phyloP scores from a whole-genome alignment of 108 stramenopile genomes.

The Fragilariopsis cylindrus region DNA sequence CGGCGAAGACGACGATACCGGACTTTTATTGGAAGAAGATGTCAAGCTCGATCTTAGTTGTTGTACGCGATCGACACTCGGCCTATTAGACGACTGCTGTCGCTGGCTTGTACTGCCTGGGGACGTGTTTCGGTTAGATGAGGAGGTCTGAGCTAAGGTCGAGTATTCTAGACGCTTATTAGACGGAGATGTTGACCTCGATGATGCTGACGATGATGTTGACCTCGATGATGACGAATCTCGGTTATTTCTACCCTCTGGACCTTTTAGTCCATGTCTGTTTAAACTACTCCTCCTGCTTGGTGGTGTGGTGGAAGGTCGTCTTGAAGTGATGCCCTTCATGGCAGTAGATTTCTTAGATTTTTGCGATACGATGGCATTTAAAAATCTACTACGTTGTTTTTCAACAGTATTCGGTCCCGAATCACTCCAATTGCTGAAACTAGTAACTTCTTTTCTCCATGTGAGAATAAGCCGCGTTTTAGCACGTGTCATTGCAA shows the following conservation, averaged over 20 bases:
- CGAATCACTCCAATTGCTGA: constrained; percentile 35
- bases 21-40: background rate
- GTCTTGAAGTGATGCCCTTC: too few species aligned
- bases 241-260: background rate
- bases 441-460: constrained; percentile 67
- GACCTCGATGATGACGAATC: background rate
- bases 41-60: constrained; percentile 3
- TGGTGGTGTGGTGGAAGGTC: too few species aligned
- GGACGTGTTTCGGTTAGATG: background rate
- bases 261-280: background rate
- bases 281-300: background rate
- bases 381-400: constrained; percentile 67
- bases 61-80: constrained; percentile 2
- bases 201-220: background rate
- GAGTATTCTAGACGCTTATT: background rate
- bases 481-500: constrained; percentile 93
- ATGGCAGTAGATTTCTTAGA: background rate
- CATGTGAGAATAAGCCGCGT: constrained; percentile 78
- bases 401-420: constrained; percentile 41
- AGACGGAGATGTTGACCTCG: background rate
- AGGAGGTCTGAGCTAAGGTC: too few species aligned
- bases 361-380: constrained; percentile 31
- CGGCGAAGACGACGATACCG: background rate
- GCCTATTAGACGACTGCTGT: background rate
- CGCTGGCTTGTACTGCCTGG: background rate